Evolutionary conservation across 2,329 filamentous ascomycete genomes (phyloP).

Genomic region (Fusarium chuoi): DNA sequence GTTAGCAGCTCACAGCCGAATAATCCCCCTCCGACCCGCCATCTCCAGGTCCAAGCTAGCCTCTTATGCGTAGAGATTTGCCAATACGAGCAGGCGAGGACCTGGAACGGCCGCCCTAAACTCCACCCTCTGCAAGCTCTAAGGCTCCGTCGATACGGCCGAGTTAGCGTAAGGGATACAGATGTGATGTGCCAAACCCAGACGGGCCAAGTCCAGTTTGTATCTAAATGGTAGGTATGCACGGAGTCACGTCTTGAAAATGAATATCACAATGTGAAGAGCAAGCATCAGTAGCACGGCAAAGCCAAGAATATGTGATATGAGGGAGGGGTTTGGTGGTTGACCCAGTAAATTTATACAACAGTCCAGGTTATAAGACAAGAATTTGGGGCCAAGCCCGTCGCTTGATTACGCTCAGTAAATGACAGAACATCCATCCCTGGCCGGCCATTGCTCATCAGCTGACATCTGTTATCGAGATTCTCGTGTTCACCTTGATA

Average conservation of each 20-base stretch:
- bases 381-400: not conserved
- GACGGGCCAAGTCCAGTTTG: conserved; percentile 24
- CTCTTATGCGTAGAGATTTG: conserved; percentile 15
- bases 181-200: conserved; percentile 10
- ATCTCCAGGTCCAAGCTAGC: not conserved
- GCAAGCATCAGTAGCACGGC: conserved; percentile 2
- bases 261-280: not conserved
- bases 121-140: conserved; percentile 5
- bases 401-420: not conserved
- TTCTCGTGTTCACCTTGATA: not conserved
- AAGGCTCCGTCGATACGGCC: conserved; percentile 8
- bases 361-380: not conserved
- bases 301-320: not conserved
- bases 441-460: not conserved
- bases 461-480: not conserved
- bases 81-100: conserved; percentile 34
- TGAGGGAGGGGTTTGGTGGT: not conserved
- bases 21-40: conserved; percentile 8
- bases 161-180: conserved; percentile 1
- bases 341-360: not conserved
- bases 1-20: not conserved
- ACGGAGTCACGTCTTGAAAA: not conserved
- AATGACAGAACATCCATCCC: not conserved
- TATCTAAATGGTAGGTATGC: not conserved
- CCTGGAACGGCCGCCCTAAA: conserved; percentile 21